phyloP scores from a whole-genome alignment of 1,284 basidiomycete species.

The Pyrrhoderma noxium region DNA sequence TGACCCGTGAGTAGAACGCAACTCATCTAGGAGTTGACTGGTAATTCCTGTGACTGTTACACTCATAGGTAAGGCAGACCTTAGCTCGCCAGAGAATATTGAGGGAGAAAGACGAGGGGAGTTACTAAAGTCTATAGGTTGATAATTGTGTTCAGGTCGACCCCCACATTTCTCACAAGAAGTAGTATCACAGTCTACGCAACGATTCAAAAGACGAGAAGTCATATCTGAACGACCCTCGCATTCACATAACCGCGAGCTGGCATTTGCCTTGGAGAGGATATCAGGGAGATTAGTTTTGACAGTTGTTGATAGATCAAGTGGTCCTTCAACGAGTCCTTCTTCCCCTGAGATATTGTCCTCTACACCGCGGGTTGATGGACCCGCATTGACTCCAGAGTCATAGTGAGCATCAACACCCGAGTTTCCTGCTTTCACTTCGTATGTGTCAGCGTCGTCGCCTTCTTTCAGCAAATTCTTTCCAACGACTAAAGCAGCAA shows the following conservation, averaged over 20 bases:
- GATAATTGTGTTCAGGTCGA: constrained; percentile 79
- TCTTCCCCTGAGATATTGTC: constrained; percentile 67
- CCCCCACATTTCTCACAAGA: constrained; percentile 85
- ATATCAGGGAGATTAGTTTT: constrained; percentile 46
- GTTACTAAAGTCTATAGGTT: constrained; percentile 41
- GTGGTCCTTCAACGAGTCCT: constrained; percentile 47
- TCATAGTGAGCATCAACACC: constrained; percentile 33
- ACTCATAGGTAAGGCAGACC: constrained; percentile 83
- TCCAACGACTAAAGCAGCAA: constrained; percentile 72
- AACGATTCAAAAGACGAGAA: constrained; percentile 60
- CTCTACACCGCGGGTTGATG: constrained; percentile 29
- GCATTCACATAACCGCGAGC: constrained; percentile 78
- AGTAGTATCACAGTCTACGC: constrained; percentile 70
- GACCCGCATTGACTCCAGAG: constrained; percentile 43
- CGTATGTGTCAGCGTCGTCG: constrained; percentile 54
- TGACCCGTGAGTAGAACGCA: constrained; percentile 40
- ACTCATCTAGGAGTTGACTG: constrained; percentile 42
- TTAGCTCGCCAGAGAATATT: constrained; percentile 70
- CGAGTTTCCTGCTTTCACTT: constrained; percentile 41
- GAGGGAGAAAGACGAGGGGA: constrained; percentile 58
- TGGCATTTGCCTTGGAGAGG: constrained; percentile 59
- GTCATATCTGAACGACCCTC: constrained; percentile 83
- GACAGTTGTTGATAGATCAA: constrained; percentile 62
- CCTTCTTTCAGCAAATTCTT: constrained; percentile 60
- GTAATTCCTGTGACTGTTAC: constrained; percentile 55